Evolutionary conservation across 2,329 filamentous ascomycete genomes (phyloP), one percentile per base, ranked within the genome.

Genomic region (Leptographium flavum): DNA sequence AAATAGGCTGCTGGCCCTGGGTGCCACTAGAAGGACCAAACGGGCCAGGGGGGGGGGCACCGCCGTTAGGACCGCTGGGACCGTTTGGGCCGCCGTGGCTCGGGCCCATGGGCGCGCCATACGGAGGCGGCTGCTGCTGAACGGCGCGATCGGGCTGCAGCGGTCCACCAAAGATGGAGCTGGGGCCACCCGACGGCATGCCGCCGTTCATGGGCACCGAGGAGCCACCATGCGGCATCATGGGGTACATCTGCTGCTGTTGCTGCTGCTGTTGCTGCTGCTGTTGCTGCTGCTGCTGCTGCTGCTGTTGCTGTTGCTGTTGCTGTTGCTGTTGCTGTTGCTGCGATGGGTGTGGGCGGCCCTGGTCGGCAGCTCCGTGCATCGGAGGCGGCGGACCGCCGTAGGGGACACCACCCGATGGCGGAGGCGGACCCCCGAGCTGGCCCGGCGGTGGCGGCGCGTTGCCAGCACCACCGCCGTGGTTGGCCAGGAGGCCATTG

Each of bases 1-100:
- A 65, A 54, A 93, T 93, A 5, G 86, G 86, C 58, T 92, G 85
- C 60, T 90, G 85, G 32, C 83, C 83, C 62, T 87, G 83, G 13
- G 78, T 74, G 58, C 86, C 70, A 15, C 72, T 73, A 49, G 73
- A 70, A 32, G 76, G 67, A 48, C 70, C 56, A 43, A 56, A 45
- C 22, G 63, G 56, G 33, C 60, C 57, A 15, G 44, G n/a, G 13
- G 40, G 21, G 27, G 27, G 27, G 27, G 27, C 27, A 8, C 13
- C 8, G 27, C n/a, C n/a, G n/a, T n/a, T n/a, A 39, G 43, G 38
- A 2, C 45, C 42, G 11, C 35, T 39, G 5, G 40, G 46, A 36
- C 70, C 59, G 39, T 56, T 47, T 35, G 62, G 56, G 31, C 61
- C 56, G 43, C 59, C 51, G 50, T 59, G 56, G 49, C 60, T 53